Base-by-base conservation (phyloP, 495 filamentous ascomycete species). In the Neurospora hispaniola region DNA sequence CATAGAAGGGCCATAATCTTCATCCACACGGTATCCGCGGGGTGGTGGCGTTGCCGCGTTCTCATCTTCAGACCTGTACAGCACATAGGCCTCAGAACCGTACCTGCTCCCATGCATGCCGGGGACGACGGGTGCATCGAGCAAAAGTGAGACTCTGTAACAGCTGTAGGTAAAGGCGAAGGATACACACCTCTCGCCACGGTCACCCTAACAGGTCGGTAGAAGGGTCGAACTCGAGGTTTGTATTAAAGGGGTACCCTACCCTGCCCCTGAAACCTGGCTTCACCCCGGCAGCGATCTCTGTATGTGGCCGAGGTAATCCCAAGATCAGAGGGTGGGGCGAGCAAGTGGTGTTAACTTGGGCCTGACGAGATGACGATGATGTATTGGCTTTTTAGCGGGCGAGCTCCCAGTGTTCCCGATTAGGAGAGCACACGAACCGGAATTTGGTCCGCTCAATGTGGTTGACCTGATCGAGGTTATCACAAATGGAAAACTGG, bases 1-100 rank as follows among this genome's bases (percentile, higher is more conserved):
- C 38, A 79, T 74, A 12, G 42, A 71, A 16, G 76, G 76, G 3
- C 74, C 71, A 35, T 39, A 14, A 40, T 73, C 69, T 48, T 43
- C 42, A 41, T 73, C 70, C 14, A 4, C 14, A 62, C 12, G 54
- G 27, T 62, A 31, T 62, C 54, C 54, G 54, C 23, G 23, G 23
- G 23, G 54, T 62, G 54, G 54, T 27, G 54, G 12, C 23, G 54
- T 62, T 14, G 35, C 35, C 35, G 54, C 35, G 20, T 31, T 31
- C 14, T 62, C 20, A 16, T 62, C 54, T 62, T 62, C 54, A 35
- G 54, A 62, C 54, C 27, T 62, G 54, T 62, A 62, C 27, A 27
- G 54, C 54, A 62, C 54, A 35, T 62, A 62, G 54, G 54, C 54
- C 54, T 62, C 27, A 31, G 54, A 62, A 35, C 54, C 6, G 27